Evolutionary conservation across 495 filamentous ascomycete genomes (phyloP), one percentile per base, ranked within the genome.

Genomic region (Clohesyomyces aquaticus): DNA sequence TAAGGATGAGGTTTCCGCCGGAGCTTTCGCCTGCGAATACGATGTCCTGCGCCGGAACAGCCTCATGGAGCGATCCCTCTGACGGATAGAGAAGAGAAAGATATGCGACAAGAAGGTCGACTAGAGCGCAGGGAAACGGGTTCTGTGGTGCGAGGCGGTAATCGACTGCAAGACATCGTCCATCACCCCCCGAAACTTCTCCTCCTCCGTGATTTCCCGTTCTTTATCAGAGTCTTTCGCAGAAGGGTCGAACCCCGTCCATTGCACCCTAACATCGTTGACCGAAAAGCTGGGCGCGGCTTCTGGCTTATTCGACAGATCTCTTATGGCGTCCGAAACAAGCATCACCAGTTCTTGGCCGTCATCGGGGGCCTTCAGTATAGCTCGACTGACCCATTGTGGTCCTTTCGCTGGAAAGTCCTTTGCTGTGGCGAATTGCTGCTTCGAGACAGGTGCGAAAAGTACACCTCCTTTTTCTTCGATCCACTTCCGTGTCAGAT

Each of bases 41-140:
- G 26, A 66, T 61, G n/a, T 32, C 3, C 1, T 2, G 25, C 12
- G 57, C 10, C 1, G 49, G 22, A 22, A 61, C 43, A 4, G 63
- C 12, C 2, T 45, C 0, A 23, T 66, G 57, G 2, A 46, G 26
- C 16, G 63, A 8, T 3, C 41, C 49, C 1, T 32, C n/a, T 4
- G 57, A 35, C 14, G 63, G 63, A 42, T 47, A 61, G n/a, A 66
- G 63, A 10, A 61, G 57, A n/a, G 56, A 47, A 3, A 66, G 19
- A 25, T 61, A 66, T 12, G 45, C 35, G 16, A 22, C 6, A 23
- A 66, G 21, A 16, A 45, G 19, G 45, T 66, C 63, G 10, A 66
- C 2, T 19, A 66, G 18, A 6, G 50, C 35, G 23, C 1, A 19
- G 21, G 63, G 63, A 38, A 66, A 66, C 2, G 63, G 23, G 23